Conservation (phyloP, 2,329 filamentous ascomycete genomes). For the Cordyceps javanica region DNA sequence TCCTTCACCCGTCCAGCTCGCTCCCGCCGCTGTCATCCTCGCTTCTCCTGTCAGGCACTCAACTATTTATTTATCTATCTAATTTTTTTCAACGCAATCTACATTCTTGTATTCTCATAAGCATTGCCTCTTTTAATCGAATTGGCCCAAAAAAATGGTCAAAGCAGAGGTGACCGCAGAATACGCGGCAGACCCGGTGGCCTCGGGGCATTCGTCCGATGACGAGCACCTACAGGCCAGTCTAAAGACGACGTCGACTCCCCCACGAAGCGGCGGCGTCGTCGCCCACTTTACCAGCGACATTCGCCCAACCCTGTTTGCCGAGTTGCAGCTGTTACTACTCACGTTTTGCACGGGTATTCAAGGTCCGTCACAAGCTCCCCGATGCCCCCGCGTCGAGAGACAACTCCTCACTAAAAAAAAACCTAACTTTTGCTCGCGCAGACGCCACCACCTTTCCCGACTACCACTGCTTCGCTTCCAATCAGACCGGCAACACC, state of each 20-base stretch:
- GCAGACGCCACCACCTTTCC: slow-evolving; percentile 53
- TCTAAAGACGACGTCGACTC: background rate
- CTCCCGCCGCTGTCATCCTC: background rate
- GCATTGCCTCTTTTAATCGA: background rate
- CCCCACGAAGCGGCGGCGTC: background rate
- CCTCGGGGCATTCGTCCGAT: slow-evolving; percentile 6
- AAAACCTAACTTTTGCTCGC: background rate
- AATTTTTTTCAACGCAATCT: no score
- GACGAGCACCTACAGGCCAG: background rate
- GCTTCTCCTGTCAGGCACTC: background rate
- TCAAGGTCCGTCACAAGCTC: slow-evolving; percentile 32
- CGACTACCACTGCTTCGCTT: slow-evolving; percentile 57
- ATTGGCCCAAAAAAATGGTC: background rate
- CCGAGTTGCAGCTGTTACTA: slow-evolving; percentile 39
- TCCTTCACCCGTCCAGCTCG: background rate
- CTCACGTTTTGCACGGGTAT: slow-evolving; percentile 46
- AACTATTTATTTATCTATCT: no score
- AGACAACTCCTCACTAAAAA: background rate
- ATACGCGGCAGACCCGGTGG: background rate
- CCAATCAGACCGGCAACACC: slow-evolving; percentile 61
- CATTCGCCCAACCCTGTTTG: slow-evolving; percentile 34
- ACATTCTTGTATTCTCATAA: no score
- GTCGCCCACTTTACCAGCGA: slow-evolving; percentile 20
- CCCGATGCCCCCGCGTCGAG: background rate
- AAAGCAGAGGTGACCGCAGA: background rate